Conservation (phyloP, 331 rosid genomes). For the Rhamnella rubrinervis region DNA sequence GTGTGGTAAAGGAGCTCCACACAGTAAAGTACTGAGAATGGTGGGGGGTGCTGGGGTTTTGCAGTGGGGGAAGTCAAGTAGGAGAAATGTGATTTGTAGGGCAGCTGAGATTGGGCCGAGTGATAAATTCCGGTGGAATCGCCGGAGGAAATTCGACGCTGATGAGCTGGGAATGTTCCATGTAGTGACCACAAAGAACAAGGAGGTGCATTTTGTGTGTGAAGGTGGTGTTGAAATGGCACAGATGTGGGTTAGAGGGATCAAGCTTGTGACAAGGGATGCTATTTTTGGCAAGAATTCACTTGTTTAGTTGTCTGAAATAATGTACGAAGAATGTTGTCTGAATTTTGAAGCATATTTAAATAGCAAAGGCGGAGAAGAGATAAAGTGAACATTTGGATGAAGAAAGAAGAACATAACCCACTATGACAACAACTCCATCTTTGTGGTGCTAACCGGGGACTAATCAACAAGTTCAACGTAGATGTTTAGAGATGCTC, state of each 20-base stretch:
- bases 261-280: slow-evolving; percentile 47
- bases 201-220: slow-evolving; percentile 66
- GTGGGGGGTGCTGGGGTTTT: slow-evolving; percentile 42
- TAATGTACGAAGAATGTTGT: background rate
- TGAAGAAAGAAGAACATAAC: too few relatives aligned
- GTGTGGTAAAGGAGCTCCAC: slow-evolving; percentile 62
- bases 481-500: too few relatives aligned
- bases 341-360: too few relatives aligned
- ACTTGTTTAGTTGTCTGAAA: background rate
- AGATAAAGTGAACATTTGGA: too few relatives aligned
- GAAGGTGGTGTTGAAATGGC: slow-evolving; percentile 67
- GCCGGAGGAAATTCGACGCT: slow-evolving; percentile 45
- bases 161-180: slow-evolving; percentile 55
- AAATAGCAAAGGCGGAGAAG: too few relatives aligned
- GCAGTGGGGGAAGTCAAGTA: slow-evolving; percentile 60
- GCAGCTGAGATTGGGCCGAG: slow-evolving; percentile 59
- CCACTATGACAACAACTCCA: too few relatives aligned
- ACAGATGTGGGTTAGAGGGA: slow-evolving; percentile 63
- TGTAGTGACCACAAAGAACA: slow-evolving; percentile 53
- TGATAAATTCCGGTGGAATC: slow-evolving; percentile 49
- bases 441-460: too few relatives aligned
- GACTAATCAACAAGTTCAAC: too few relatives aligned
- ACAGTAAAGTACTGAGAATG: slow-evolving; percentile 42
- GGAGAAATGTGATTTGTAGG: slow-evolving; percentile 55
- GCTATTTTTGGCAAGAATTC: slow-evolving; percentile 34